Base-by-base conservation (phyloP, 495 filamentous ascomycete genomes). In the Pyronema omphalodes region DNA sequence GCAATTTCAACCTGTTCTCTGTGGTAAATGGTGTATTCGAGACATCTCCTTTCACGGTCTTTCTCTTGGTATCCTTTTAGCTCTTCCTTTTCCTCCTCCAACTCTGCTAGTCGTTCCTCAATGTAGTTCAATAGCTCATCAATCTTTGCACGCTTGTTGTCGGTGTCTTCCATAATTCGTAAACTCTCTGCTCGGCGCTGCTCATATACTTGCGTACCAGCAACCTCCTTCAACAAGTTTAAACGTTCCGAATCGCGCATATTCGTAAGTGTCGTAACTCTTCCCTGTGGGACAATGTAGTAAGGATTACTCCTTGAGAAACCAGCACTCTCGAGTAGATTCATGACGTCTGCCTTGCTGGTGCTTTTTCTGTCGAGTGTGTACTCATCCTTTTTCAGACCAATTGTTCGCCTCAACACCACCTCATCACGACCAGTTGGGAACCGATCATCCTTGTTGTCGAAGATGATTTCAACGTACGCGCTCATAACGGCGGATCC, bases 401-500 rank as follows among this genome's bases (percentile, higher is more conserved):
- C 91, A 60, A 99, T 96, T 0, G 93, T 96, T 17, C 91, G 83
- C 47, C 91, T 79, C 23, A 99, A 74, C 8, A 91, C 79, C 7
- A 96, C 75, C 64, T 96, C 89, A 36, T 86, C 78, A 60, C 86
- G 88, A 53, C 86, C 89, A 9, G 88, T 95, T 39, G 88, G 88
- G 67, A 96, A 99, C 61, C 91, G 84, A 60, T 91, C 87, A 66
- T 96, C 89, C 52, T 76, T 83, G 67, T 99, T 99, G 72, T 99
- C 93, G 67, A 99, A 99, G 58, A 94, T 91, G 58, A 99, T 85
- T 69, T 99, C 91, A 54, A 99, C 91, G 60, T 95, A 99, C 14
- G 91, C 91, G 36, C 88, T 93, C 89, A 96, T 94, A 63, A 99
- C 91, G 7, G 91, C 91, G 0, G 89, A 93, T 14, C 91, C 91